Evolutionary conservation across 331 rosid genomes (phyloP), one percentile per base, ranked within the genome.

Genomic region (Cydonia oblonga): DNA sequence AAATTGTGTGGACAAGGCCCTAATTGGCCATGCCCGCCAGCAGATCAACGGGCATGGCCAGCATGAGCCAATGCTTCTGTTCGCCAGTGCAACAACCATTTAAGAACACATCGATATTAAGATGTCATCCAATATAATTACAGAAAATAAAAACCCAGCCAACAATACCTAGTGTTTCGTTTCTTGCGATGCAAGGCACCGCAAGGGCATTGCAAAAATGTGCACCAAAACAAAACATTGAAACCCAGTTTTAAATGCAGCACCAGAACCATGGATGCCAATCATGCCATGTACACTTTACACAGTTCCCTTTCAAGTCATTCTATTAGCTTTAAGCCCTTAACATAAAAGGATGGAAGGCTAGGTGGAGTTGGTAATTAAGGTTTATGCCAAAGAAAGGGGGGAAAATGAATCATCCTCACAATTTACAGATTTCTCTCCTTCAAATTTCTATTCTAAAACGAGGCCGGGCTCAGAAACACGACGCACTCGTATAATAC

Each of bases 351-450:
- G 20, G 28, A 32, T 5, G 28, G 51, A 42, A 12, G 49, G 13
- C 18, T 1, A 64, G 10, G 28, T 22, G 16, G 33, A 64, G 82
- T 76, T 75, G 81, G 80, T 64, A 40, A 66, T 54, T 9, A 23
- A 64, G 44, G 52, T 75, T 61, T 56, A 68, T 40, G 33, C 65
- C 68, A 76, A 69, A 66, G 59, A 76, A 78, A 63, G 60, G 75
- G 14, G 51, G 66, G 69, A 73, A 72, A 81, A 9, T 8, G 74
- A 76, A 75, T 76, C 44, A 4, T 9, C 81, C 89, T 84, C 88
- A 59, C 80, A 79, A 85, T 89, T 82, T 89, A 87, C 91, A 87
- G 79, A 73, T 49, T 18, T 68, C 14, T 49, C 72, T 82, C 88
- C 72, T 78, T 58, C 68, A 62, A 82, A 70, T 79, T 69, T 75